phyloP scores from a whole-genome alignment of 441 rosid species.

The Corymbia calophylla region DNA sequence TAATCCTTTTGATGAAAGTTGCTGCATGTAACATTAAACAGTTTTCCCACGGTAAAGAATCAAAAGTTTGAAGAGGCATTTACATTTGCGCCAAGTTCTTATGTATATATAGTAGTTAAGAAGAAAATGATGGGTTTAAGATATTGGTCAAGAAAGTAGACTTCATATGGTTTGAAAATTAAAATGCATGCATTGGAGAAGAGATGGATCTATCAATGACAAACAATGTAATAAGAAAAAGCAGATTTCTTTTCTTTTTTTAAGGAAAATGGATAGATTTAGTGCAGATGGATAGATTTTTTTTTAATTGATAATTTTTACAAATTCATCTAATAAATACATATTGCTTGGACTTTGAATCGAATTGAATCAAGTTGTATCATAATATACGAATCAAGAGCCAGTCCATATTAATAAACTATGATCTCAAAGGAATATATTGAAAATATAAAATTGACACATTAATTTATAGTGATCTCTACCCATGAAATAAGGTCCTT shows the following conservation, averaged over 20 bases:
- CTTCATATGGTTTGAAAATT: neutral
- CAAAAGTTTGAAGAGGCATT: neutral
- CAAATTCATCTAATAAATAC: neutral
- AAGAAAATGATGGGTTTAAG: neutral
- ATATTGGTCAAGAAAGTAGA: neutral
- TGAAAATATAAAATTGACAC: neutral
- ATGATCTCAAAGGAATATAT: neutral
- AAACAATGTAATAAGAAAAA: neutral
- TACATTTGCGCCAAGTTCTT: neutral
- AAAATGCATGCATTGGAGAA: neutral
- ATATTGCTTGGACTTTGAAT: neutral
- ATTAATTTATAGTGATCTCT: neutral
- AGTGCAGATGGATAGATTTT: neutral
- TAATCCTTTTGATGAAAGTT: neutral
- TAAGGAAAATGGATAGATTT: neutral
- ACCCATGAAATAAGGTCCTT: neutral
- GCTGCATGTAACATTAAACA: neutral
- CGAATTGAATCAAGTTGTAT: fast-evolving
- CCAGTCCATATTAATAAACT: neutral
- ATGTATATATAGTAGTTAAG: too few species aligned
- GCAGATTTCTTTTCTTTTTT: too few species aligned
- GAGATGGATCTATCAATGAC: neutral
- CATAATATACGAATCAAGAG: neutral
- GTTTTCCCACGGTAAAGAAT: neutral
- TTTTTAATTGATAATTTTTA: neutral